Percentiles rank a stretch among this genome's conserved stretches.
phyloP scores from a whole-genome alignment of 257 asterid genomes.

The Mentha longifolia region DNA sequence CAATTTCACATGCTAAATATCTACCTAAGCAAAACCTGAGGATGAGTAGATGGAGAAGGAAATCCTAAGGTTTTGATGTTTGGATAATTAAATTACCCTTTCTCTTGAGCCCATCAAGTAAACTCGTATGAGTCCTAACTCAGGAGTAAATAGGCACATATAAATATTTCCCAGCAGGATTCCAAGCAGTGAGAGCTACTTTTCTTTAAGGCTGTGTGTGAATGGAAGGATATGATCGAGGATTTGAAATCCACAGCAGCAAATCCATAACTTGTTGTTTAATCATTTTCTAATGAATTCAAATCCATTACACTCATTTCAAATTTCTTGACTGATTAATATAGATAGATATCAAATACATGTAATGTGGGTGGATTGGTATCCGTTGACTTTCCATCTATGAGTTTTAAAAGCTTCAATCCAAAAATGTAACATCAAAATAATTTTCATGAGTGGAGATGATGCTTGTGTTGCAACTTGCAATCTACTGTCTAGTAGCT shows the following conservation, averaged over 20 bases:
- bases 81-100: background rate
- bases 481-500: too few species aligned
- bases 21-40: background rate
- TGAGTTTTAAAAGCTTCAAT: background rate
- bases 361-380: background rate
- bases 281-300: background rate
- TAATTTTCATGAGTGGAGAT: background rate
- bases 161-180: too few species aligned
- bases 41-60: background rate
- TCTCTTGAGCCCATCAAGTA: background rate
- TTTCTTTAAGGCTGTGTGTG: background rate
- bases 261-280: background rate
- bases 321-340: too few species aligned
- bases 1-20: too few species aligned
- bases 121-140: background rate
- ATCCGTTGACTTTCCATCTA: background rate
- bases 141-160: background rate
- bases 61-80: background rate
- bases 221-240: background rate
- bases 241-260: background rate
- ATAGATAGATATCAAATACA: background rate
- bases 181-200: background rate
- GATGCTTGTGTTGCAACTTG: too few species aligned
- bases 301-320: too few species aligned
- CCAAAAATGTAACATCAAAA: constrained; percentile 7